A percentile compares a stretch with the other conserved stretches of the same genome.
Evolutionary conservation across 192 early-diverging fungal species (phyloP).

Genomic region (Dispira simplex): DNA sequence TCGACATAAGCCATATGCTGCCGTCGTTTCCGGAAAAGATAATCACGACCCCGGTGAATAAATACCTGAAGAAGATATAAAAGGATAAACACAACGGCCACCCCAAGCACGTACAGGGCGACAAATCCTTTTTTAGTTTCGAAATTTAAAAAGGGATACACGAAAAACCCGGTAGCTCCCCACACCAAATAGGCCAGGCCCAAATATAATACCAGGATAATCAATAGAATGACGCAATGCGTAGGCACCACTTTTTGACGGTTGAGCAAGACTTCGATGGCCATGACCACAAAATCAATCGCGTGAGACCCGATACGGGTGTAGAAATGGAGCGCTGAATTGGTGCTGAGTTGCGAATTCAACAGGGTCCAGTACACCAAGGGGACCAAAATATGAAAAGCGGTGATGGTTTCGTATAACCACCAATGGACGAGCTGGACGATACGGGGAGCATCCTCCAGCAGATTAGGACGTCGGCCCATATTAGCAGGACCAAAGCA

Average conservation of each 20-base stretch:
- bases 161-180: conserved; percentile 14
- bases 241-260: conserved; percentile 17
- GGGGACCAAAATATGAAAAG: conserved; percentile 19
- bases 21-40: background rate
- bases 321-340: conserved; percentile 5
- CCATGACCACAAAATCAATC: conserved; percentile 16
- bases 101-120: conserved; percentile 13
- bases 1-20: background rate
- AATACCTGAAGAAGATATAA: conserved; percentile 14
- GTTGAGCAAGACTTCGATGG: conserved; percentile 19
- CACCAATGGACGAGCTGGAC: conserved; percentile 18
- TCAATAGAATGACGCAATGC: conserved; percentile 13
- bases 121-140: conserved; percentile 14
- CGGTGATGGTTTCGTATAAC: conserved; percentile 17
- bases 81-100: conserved; percentile 12
- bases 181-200: conserved; percentile 19
- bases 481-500: conserved; percentile 1
- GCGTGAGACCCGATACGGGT: conserved; percentile 17
- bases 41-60: conserved; percentile 17
- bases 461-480: no score
- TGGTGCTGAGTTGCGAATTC: background rate
- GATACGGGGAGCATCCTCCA: conserved; percentile 13
- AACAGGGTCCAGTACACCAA: conserved; percentile 23
- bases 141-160: conserved; percentile 22
- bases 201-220: conserved; percentile 20